Evolutionary conservation across 768 basidiomycete species (phyloP).

Genomic region (Termitomyces eurrhizus): DNA sequence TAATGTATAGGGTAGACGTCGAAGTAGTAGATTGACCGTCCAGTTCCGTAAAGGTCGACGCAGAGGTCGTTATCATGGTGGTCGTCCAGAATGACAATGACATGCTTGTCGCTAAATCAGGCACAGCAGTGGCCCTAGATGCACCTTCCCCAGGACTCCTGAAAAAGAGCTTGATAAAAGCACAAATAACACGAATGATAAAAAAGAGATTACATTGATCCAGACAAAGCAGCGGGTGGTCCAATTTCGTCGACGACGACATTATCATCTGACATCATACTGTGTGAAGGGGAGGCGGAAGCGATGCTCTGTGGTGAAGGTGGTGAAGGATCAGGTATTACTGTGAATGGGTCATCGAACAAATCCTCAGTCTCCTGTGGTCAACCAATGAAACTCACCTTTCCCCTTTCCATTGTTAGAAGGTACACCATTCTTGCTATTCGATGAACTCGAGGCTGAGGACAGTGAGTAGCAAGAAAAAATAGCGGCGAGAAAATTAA

Average conservation of each 20-base stretch:
- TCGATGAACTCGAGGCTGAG: background rate
- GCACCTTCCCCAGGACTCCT: background rate
- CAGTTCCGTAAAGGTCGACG: too few relatives aligned
- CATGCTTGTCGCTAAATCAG: background rate
- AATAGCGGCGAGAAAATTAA: background rate
- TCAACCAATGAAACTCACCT: background rate
- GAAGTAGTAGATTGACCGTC: background rate
- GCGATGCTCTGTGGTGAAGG: background rate
- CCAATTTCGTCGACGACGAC: background rate
- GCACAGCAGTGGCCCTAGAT: background rate
- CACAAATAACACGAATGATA: background rate
- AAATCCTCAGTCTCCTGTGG: background rate
- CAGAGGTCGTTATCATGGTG: too few relatives aligned
- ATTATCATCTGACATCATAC: too few relatives aligned
- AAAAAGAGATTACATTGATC: background rate
- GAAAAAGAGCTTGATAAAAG: background rate
- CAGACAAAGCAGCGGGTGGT: background rate
- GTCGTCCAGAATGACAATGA: background rate
- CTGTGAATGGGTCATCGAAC: background rate
- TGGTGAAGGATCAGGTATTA: background rate
- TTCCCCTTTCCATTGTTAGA: background rate
- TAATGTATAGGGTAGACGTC: background rate
- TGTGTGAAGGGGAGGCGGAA: background rate
- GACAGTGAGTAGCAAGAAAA: background rate
- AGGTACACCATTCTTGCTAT: background rate